Evolutionary conservation across 257 asterid species (phyloP), one percentile per base, ranked within the genome.

Genomic region (Cynanchum wilfordii): DNA sequence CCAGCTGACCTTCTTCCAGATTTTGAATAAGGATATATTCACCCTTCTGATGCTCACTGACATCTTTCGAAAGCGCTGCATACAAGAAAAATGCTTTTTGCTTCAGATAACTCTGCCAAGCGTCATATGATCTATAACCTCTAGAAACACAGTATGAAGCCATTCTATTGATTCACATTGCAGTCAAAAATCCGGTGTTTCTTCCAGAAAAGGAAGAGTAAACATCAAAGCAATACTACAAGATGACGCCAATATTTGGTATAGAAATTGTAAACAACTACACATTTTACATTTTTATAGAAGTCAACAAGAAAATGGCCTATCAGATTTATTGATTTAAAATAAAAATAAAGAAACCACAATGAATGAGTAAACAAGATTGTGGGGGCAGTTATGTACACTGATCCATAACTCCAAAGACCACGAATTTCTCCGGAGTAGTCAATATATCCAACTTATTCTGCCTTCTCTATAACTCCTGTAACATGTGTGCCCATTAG

Each of bases 1-100:
- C 82, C 47, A 80, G 75, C 51, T 72, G 80, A 30, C 55, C 74
- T 29, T 75, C 73, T 57, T 75, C 85, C 56, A 16, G 76, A 40
- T 72, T 80, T 56, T 54, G 73, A 63, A 68, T 24, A 66, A 33
- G 72, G 73, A 65, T 25, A 27, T 72, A 49, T 60, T 63, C 76
- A 67, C 71, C 66, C 12, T 68, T 75, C 58, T 45, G 74, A 49
- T 71, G 68, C 30, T 63, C 40, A 45, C 56, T 64, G 22, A n/a
- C 44, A 15, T 76, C 67, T 62, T 71, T n/a, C 25, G 57, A 51
- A 52, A 65, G 76, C 42, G 54, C 76, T 76, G 80, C 20, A 65
- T 62, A 27, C 52, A 71, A 16, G 54, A 64, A 75, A 47, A 70
- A 71, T 52, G 69, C 8, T 54, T 38, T 66, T 51, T 47, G 25